Evolutionary conservation across 306 rosid genomes (phyloP).

Genomic region (Carpinus viminea): DNA sequence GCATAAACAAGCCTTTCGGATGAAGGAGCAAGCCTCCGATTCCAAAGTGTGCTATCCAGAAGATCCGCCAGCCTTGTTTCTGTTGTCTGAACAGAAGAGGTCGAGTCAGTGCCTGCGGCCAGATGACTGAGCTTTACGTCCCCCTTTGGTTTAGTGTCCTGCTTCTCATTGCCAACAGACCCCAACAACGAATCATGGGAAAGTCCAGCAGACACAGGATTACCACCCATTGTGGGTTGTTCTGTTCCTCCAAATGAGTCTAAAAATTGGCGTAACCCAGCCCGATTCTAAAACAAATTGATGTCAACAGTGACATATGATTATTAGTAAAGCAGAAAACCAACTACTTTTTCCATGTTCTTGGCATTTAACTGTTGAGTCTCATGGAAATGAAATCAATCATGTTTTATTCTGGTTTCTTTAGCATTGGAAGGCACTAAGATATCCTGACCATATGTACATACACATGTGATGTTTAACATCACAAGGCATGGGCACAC

Average conservation of each 20-base stretch:
- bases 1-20: constrained; percentile 97
- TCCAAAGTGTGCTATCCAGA: constrained; percentile 97
- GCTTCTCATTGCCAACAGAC: constrained; percentile 62
- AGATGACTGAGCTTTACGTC: constrained; percentile 95
- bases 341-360: constrained; percentile 11
- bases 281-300: constrained; percentile 65
- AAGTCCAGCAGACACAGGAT: constrained; percentile 40
- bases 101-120: constrained; percentile 74
- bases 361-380: constrained; percentile 5
- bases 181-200: constrained; percentile 53
- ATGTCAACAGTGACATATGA: constrained; percentile 29
- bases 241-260: constrained; percentile 97
- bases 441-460: not conserved
- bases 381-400: not conserved
- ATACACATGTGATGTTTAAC: not conserved
- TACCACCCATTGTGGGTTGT: constrained; percentile 47
- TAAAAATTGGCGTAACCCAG: constrained; percentile 91
- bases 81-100: constrained; percentile 58
- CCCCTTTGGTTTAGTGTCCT: constrained; percentile 64
- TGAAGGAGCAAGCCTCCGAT: constrained; percentile 95
- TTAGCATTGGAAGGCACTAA: not conserved
- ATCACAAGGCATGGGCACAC: no score
- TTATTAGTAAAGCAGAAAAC: constrained; percentile 23
- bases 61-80: constrained; percentile 97
- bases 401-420: not conserved